Evolutionary conservation across 2,329 filamentous ascomycete species (phyloP).

Genomic region (Boeremia exigua): DNA sequence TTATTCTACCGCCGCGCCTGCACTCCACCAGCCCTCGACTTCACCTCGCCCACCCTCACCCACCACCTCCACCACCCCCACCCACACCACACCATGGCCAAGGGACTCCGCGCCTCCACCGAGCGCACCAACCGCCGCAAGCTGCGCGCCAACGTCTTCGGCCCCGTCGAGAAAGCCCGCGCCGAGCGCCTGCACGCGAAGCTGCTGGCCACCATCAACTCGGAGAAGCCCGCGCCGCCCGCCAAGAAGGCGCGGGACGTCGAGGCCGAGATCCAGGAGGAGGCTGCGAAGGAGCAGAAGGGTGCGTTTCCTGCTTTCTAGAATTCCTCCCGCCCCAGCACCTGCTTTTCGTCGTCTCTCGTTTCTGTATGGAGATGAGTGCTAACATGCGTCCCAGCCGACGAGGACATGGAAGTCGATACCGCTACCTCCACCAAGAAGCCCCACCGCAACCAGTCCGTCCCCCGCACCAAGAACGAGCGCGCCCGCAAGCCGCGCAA

Average conservation of each 20-base stretch:
- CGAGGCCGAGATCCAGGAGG: constrained; percentile 48
- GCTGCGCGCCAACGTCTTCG: constrained; percentile 82
- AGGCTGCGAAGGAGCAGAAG: constrained; percentile 28
- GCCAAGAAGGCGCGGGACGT: constrained; percentile 39
- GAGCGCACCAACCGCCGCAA: constrained; percentile 83
- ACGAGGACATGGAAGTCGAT: constrained; percentile 51
- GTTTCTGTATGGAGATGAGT: no score
- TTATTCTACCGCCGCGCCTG: no score
- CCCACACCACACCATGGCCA: constrained; percentile 73
- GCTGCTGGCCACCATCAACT: constrained; percentile 77
- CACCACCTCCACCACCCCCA: constrained; percentile 12
- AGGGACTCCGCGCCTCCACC: constrained; percentile 78
- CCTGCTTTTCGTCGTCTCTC: no score
- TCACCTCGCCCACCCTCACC: constrained; percentile 17
- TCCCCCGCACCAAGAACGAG: constrained; percentile 46
- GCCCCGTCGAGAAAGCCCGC: constrained; percentile 78
- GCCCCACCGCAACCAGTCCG: constrained; percentile 25
- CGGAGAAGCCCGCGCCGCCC: constrained; percentile 67
- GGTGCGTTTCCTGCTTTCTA: constrained; percentile 41
- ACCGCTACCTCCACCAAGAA: constrained; percentile 39
- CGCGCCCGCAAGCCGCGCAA: constrained; percentile 48
- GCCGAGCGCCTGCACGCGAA: constrained; percentile 85
- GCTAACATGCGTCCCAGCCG: no score
- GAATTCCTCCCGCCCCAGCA: constrained; percentile 35
- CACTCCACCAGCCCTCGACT: constrained; percentile 14